Conservation (phyloP, 1,139 yeast genomes). For the Candida buenavistaensis region DNA sequence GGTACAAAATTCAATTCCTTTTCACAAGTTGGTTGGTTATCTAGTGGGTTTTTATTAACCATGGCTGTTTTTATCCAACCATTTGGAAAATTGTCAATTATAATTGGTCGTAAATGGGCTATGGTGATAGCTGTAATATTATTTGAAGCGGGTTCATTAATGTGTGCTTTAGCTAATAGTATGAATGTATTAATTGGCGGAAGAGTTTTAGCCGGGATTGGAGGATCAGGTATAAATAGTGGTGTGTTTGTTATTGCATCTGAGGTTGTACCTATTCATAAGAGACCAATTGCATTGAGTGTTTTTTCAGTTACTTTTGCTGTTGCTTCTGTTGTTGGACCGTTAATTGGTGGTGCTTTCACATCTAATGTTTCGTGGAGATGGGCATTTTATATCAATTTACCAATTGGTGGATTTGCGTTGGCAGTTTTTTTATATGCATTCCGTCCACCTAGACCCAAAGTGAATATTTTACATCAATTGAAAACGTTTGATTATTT, state of each 20-base stretch:
- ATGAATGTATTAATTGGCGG: conserved; percentile 43
- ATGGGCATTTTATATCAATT: conserved; percentile 70
- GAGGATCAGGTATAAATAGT: conserved; percentile 34
- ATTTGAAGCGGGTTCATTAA: conserved; percentile 38
- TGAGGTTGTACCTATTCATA: conserved; percentile 30
- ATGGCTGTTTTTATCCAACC: conserved; percentile 37
- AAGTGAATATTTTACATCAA: conserved; percentile 25
- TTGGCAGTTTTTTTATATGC: conserved; percentile 23
- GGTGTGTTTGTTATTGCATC: conserved; percentile 27
- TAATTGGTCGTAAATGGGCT: conserved; percentile 46
- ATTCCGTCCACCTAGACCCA: conserved; percentile 36
- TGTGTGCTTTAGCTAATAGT: conserved; percentile 36
- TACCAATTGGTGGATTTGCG: conserved; percentile 40
- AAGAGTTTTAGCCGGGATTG: conserved; percentile 35
- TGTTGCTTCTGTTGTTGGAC: conserved; percentile 56
- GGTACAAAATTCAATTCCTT: conserved; percentile 45
- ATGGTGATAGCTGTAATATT: conserved; percentile 34
- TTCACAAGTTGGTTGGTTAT: conserved; percentile 58
- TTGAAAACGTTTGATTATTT: conserved; percentile 46
- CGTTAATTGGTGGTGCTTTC: conserved; percentile 56
- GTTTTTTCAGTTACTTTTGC: conserved; percentile 39
- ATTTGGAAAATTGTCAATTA: conserved; percentile 45
- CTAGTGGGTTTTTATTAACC: conserved; percentile 56
- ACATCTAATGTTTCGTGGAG: conserved; percentile 55
- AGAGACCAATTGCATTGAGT: conserved; percentile 34